Evolutionary conservation across 2,329 filamentous ascomycete genomes (phyloP), one percentile per base, ranked within the genome.

Genomic region (Aspergillus costaricaensis): DNA sequence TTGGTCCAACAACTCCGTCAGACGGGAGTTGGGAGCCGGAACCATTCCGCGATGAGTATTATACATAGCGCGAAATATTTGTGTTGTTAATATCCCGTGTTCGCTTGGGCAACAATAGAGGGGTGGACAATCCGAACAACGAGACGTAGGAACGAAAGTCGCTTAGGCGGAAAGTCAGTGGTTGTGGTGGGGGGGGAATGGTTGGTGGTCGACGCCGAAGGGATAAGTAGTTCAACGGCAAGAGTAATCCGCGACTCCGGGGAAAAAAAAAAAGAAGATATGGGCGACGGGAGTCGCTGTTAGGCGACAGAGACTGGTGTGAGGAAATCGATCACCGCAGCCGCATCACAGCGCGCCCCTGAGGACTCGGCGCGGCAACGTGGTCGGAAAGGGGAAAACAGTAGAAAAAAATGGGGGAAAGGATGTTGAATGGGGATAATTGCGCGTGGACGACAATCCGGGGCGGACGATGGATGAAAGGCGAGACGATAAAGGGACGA

Each of bases 1-100:
- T 76, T 92, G 90, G 59, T 98, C 94, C 73, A 99, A 85, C 65
- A 98, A 87, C 83, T 99, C 94, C 68, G 90, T 92, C 70, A 98
- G 83, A 68, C 95, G 92, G 69, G 81, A 85, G 79, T 83, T 85
- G 62, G 90, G 88, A 67, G 87, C 88, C 65, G 81, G 80, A 65
- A 88, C 89, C 85, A 96, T 90, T 76, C 88, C 90, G 75, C 91
- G 91, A 82, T 96, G 92, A 72, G 86, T 81, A 77, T 90, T 91
- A 79, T 96, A 96, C 92, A 97, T 96, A 68, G 70, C 77, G 72
- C 56, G 52, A 41, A 53, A n/a, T 48, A 38, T 36, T 58, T 48
- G 17, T 57, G 55, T 19, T 43, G 49, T 44, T 58, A 39, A 27
- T 47, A 25, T 23, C 30, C 56, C n/a, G 36, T 48, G 39, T 48